Percentiles rank a stretch among this genome's conserved stretches.
These are phyloP conservation scores for Shiraia bambusicola DNA, from an alignment of 2,329 filamentous ascomycete genomes.

Conservation along the genomic window DNA sequence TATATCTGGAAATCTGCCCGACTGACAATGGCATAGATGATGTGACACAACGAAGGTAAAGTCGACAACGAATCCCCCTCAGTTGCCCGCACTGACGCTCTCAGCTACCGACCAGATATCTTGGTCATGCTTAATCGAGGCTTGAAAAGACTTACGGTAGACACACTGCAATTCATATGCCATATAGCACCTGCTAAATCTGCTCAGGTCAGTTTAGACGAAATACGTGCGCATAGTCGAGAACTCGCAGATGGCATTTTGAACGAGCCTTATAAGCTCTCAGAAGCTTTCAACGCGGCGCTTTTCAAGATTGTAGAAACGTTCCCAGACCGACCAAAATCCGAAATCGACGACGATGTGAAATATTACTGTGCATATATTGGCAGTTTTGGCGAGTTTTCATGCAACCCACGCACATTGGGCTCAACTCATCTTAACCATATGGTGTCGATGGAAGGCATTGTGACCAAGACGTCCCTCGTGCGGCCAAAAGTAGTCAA, in stretches of 20 bases:
- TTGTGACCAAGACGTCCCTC: slow-evolving; percentile 92
- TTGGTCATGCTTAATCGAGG: slow-evolving; percentile 70
- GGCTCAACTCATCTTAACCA: slow-evolving; percentile 88
- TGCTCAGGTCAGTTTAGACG: slow-evolving; percentile 65
- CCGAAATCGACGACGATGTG: slow-evolving; percentile 75
- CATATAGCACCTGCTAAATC: slow-evolving; percentile 3
- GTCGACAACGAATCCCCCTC: slow-evolving; percentile 10
- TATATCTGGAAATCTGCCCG: not conserved
- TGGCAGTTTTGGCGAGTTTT: slow-evolving; percentile 90
- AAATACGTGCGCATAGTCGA: slow-evolving; percentile 82
- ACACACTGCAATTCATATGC: slow-evolving; percentile 6
- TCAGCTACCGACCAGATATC: slow-evolving; percentile 88
- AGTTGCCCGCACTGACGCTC: slow-evolving; percentile 32
- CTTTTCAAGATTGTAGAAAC: slow-evolving; percentile 86
- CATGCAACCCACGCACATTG: slow-evolving; percentile 91
- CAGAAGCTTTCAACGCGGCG: slow-evolving; percentile 83
- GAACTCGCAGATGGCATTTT: slow-evolving; percentile 81
- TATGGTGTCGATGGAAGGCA: slow-evolving; percentile 96
- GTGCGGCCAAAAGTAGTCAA: slow-evolving; percentile 97
- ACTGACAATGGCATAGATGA: slow-evolving; percentile 50
- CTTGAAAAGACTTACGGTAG: slow-evolving; percentile 58
- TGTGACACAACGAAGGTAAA: slow-evolving; percentile 56
- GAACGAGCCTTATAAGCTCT: slow-evolving; percentile 83
- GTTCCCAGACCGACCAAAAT: slow-evolving; percentile 71
- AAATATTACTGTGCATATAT: slow-evolving; percentile 95